Percentiles rank a stretch among this genome's conserved stretches.
phyloP scores from a whole-genome alignment of 2,329 filamentous ascomycete genomes.

The Phaeosphaeriaceae sp. region DNA sequence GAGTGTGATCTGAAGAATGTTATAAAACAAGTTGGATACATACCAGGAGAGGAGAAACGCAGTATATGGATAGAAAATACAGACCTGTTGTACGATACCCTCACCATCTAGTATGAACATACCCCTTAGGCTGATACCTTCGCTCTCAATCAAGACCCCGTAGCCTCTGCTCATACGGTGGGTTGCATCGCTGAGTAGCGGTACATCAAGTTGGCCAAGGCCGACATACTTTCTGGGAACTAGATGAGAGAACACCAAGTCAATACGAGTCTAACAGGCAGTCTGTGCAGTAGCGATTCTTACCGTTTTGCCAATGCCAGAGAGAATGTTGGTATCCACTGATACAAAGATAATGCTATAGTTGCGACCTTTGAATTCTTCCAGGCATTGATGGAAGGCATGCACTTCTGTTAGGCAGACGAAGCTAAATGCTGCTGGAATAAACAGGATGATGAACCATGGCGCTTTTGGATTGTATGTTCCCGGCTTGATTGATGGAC shows the following conservation, averaged over 20 bases:
- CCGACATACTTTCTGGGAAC: slow-evolving; percentile 38
- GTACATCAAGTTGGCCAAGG: slow-evolving; percentile 33
- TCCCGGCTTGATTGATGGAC: slow-evolving; percentile 8
- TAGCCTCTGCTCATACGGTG: slow-evolving; percentile 38
- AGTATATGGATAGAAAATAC: no score
- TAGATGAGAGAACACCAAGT: no score
- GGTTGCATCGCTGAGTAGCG: slow-evolving; percentile 36
- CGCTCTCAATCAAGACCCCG: slow-evolving; percentile 37
- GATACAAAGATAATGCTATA: slow-evolving; percentile 36
- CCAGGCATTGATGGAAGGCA: slow-evolving; percentile 36
- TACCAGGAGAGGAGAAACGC: not conserved
- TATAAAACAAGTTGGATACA: no score
- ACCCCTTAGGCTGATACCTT: slow-evolving; percentile 35
- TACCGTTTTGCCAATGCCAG: slow-evolving; percentile 37
- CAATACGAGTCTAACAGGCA: no score
- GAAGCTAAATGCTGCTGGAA: slow-evolving; percentile 40
- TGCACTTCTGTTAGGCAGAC: slow-evolving; percentile 42
- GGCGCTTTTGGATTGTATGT: slow-evolving; percentile 11
- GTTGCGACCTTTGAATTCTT: slow-evolving; percentile 35
- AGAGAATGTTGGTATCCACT: slow-evolving; percentile 39
- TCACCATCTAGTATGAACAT: slow-evolving; percentile 39
- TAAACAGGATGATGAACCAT: slow-evolving; percentile 43
- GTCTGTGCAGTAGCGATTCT: no score
- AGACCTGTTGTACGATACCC: slow-evolving; percentile 37
- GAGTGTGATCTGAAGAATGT: slow-evolving; percentile 25